These are phyloP conservation scores for Penicillium glabrum DNA, from an alignment of 2,329 filamentous ascomycete genomes.

Conservation along the genomic window DNA sequence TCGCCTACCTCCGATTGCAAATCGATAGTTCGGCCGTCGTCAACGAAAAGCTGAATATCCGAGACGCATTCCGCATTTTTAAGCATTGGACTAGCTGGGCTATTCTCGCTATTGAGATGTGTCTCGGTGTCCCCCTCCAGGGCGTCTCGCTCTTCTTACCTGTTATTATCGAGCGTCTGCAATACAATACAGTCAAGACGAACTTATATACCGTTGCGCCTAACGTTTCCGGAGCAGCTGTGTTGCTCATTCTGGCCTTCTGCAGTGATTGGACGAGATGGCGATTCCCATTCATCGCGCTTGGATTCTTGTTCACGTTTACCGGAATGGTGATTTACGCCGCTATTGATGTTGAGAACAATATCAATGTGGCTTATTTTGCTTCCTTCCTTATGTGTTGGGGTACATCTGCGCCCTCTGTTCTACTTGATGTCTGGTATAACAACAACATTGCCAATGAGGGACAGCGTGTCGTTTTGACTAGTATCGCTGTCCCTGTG, in stretches of 20 bases:
- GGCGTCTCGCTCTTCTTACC: constrained; percentile 32
- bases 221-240: constrained; percentile 68
- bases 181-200: constrained; percentile 59
- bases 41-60: constrained; percentile 31
- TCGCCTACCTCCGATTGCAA: constrained; percentile 38
- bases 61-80: constrained; percentile 29
- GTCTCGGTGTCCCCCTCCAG: constrained; percentile 30
- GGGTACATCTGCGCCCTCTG: constrained; percentile 61
- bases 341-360: constrained; percentile 58
- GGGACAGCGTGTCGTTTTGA: constrained; percentile 64
- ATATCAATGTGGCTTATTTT: constrained; percentile 65
- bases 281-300: constrained; percentile 65
- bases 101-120: constrained; percentile 28
- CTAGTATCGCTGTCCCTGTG: constrained; percentile 66
- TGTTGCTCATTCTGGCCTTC: constrained; percentile 70
- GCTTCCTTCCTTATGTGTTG: constrained; percentile 75
- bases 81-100: constrained; percentile 29
- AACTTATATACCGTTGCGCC: constrained; percentile 69
- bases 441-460: constrained; percentile 77
- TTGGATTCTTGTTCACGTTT: constrained; percentile 70
- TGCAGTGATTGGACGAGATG: constrained; percentile 62
- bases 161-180: constrained; percentile 32
- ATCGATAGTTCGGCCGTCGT: constrained; percentile 34
- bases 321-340: constrained; percentile 73
- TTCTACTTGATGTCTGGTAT: constrained; percentile 63